Base-by-base conservation (phyloP, 768 basidiomycete genomes). In the Phaeotremella fagi region DNA sequence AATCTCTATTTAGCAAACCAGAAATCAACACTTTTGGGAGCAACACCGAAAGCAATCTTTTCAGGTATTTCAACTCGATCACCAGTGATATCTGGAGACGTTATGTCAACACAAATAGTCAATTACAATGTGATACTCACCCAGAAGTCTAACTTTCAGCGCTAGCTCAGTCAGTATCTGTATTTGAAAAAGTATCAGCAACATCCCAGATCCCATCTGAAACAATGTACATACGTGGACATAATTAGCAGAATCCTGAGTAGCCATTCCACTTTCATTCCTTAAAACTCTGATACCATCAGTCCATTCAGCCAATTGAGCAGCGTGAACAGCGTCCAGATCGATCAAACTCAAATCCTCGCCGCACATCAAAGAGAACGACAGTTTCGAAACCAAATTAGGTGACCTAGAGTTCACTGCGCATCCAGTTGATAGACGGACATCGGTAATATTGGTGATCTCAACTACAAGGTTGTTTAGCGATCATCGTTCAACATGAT, bases 31-130 rank as follows among this genome's bases (percentile, higher is more conserved):
- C 65, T 70, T 16, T 37, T 36, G 4, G 68, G 68, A 4, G 68
- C 68, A 64, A 51, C 29, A 12, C 68, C 65, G 35, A 50, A 53
- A 16, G 48, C 23, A 2, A 70, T 47, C 33, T 61, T 64, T 26
- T 70, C 61, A 11, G 68, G 68, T n/a, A 70, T 50, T 27, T 66
- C 65, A 14, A 70, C 57, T 7, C 68, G 65, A 50, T 70, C 68
- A 31, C 68, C 68, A 0, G 65, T 67, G 23, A 70, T 64, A 50
- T 70, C 68, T 46, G 66, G 36, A 35, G n/a, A n/a, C n/a, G n/a
- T n/a, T n/a, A n/a, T 22, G 45, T 46, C 45, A 46, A 25, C 45
- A 4, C 4, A 35, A 9, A 9, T 22, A 4, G 25, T 9, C 24
- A 4, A 4, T 46, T 20, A 33, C 44, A 9, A 48, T 33, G 27